These are phyloP conservation scores for Tuber umbilicatum DNA, from an alignment of 495 filamentous ascomycete species.

Conservation along the genomic window DNA sequence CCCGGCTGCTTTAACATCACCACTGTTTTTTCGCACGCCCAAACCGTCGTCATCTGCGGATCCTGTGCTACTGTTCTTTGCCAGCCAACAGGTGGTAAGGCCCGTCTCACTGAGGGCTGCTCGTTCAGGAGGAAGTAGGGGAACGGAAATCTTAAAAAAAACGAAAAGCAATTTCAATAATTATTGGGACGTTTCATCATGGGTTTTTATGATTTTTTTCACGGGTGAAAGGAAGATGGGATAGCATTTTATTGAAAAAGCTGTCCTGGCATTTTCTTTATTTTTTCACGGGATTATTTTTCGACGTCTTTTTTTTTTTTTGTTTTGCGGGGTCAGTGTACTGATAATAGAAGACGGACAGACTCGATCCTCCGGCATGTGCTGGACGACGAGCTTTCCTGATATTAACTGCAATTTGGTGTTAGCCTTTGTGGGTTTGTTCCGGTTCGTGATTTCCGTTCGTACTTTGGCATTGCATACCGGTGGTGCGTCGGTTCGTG, in stretches of 20 bases:
- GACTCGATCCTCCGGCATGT: slow-evolving; percentile 13
- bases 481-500: neutral
- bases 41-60: slow-evolving; percentile 98
- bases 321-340: slow-evolving; percentile 25
- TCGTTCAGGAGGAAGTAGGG: slow-evolving; percentile 98
- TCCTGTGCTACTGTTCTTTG: slow-evolving; percentile 95
- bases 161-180: slow-evolving; percentile 19
- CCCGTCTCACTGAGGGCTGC: slow-evolving; percentile 94
- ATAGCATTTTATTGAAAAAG: slow-evolving; percentile 19
- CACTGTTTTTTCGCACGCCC: slow-evolving; percentile 99
- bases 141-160: slow-evolving; percentile 6
- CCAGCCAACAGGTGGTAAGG: slow-evolving; percentile 98
- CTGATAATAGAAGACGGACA: slow-evolving; percentile 35
- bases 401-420: slow-evolving; percentile 18
- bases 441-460: neutral
- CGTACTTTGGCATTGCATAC: neutral
- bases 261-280: neutral
- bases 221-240: slow-evolving; percentile 12
- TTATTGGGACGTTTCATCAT: neutral
- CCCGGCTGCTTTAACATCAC: slow-evolving; percentile 99
- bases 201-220: slow-evolving; percentile 11
- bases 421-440: neutral
- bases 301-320: slow-evolving; percentile 22
- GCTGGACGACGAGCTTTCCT: slow-evolving; percentile 12
- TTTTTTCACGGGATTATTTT: slow-evolving; percentile 21